Percentiles rank a stretch among this genome's conserved stretches.
These are phyloP conservation scores for Cavenderia fasciculata DNA, from an alignment of 78 protist species.

Conservation along the genomic window DNA sequence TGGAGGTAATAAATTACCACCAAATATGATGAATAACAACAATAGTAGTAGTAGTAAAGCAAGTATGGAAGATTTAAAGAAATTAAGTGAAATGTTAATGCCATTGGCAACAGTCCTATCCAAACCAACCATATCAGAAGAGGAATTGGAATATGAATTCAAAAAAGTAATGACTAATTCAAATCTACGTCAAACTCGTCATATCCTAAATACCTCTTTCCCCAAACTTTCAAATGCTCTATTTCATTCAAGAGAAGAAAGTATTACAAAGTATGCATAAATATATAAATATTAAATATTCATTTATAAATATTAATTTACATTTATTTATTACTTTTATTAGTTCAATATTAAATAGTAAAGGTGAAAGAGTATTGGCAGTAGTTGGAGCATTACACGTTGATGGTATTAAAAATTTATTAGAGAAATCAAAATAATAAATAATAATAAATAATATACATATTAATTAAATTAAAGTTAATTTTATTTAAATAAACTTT, in stretches of 20 bases:
- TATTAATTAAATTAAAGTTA: no score
- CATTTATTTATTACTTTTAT: no score
- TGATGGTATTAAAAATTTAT: constrained; percentile 34
- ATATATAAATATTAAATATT: no score
- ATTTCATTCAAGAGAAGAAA: constrained; percentile 1
- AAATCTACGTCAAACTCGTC: constrained; percentile 14
- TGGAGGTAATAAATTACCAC: neutral
- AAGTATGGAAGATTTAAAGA: neutral
- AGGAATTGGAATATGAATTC: constrained; percentile 49
- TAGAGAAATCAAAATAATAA: neutral
- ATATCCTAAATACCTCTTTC: neutral
- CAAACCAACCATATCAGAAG: neutral
- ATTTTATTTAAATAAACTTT: no score
- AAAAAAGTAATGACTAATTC: constrained; percentile 12
- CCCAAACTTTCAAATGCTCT: constrained; percentile 24
- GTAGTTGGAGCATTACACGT: constrained; percentile 67
- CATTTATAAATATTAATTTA: no score
- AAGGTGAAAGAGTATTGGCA: constrained; percentile 12
- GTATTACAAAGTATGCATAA: neutral
- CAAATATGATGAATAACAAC: neutral
- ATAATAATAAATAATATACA: no score
- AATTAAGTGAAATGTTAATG: neutral
- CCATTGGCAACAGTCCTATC: neutral
- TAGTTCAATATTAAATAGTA: constrained; percentile 5
- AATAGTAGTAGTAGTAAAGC: neutral